A percentile compares a stretch with the other conserved stretches of the same genome.
Conservation (phyloP, 2,329 filamentous ascomycete species). For the Aspergillus piperis region DNA sequence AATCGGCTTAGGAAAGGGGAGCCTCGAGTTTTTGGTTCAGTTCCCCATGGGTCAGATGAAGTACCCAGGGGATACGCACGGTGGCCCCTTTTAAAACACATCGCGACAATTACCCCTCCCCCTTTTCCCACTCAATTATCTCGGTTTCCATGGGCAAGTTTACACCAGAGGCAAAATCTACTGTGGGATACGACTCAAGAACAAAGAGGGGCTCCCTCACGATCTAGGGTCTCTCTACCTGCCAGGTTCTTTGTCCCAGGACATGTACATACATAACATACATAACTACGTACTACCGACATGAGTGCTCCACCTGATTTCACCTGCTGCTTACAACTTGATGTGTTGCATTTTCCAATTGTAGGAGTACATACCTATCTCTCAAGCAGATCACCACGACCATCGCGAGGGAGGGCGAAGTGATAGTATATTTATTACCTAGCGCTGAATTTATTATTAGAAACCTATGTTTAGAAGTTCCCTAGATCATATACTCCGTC, state of each 20-base stretch:
- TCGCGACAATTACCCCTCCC: neutral
- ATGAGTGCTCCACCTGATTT: neutral
- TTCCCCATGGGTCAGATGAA: neutral
- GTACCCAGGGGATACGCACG: neutral
- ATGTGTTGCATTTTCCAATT: neutral
- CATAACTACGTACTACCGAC: neutral
- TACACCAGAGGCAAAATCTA: neutral
- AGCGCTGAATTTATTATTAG: conserved; percentile 4
- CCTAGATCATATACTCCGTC: neutral
- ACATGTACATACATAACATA: neutral
- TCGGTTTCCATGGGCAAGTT: neutral
- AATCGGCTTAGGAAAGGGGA: neutral
- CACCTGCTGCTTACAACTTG: neutral
- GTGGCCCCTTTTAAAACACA: neutral
- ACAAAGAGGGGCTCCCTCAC: neutral
- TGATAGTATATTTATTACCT: neutral
- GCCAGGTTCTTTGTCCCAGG: neutral
- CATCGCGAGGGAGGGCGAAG: neutral
- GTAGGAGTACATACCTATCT: neutral
- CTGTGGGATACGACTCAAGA: neutral
- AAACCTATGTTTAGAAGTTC: conserved; percentile 8
- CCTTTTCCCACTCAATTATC: neutral
- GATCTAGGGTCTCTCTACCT: neutral
- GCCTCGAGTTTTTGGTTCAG: neutral
- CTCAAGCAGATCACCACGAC: neutral